Evolutionary conservation across 306 rosid species (phyloP).

Genomic region (Medicago lupulina): DNA sequence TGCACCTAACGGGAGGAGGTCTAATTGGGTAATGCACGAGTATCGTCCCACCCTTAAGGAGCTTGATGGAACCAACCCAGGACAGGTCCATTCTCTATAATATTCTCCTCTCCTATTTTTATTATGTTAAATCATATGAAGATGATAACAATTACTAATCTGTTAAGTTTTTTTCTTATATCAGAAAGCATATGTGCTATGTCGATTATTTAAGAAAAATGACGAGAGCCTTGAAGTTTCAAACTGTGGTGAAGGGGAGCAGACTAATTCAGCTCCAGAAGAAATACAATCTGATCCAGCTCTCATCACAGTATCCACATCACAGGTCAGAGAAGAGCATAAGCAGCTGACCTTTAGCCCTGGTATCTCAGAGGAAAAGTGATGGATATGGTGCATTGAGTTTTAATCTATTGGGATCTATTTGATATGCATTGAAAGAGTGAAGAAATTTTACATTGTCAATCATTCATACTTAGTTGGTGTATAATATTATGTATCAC

Average conservation of each 20-base stretch:
- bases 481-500: neutral
- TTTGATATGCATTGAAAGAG: neutral
- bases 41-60: constrained; percentile 82
- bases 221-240: constrained; percentile 70
- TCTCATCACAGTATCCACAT: constrained; percentile 50
- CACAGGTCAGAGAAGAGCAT: constrained; percentile 50
- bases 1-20: constrained; percentile 84
- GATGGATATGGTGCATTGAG: constrained; percentile 40
- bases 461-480: neutral
- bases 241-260: constrained; percentile 60
- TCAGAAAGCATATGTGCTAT: constrained; percentile 84
- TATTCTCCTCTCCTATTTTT: constrained; percentile 15
- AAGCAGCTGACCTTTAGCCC: constrained; percentile 33
- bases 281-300: constrained; percentile 54
- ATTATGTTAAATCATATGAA: neutral
- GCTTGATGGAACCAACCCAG: constrained; percentile 94
- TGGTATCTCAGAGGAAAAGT: constrained; percentile 50
- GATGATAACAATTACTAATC: constrained; percentile 17
- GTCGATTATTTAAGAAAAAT: constrained; percentile 79
- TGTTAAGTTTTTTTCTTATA: constrained; percentile 21
- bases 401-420: constrained; percentile 3
- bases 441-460: too few relatives aligned
- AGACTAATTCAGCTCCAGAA: constrained; percentile 57
- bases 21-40: constrained; percentile 95
- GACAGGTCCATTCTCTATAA: constrained; percentile 62